Percentiles rank a stretch among this genome's conserved stretches.
These are phyloP conservation scores for Neostapfia colusana DNA, from an alignment of 176 grass and related monocot species.

Conservation along the genomic window DNA sequence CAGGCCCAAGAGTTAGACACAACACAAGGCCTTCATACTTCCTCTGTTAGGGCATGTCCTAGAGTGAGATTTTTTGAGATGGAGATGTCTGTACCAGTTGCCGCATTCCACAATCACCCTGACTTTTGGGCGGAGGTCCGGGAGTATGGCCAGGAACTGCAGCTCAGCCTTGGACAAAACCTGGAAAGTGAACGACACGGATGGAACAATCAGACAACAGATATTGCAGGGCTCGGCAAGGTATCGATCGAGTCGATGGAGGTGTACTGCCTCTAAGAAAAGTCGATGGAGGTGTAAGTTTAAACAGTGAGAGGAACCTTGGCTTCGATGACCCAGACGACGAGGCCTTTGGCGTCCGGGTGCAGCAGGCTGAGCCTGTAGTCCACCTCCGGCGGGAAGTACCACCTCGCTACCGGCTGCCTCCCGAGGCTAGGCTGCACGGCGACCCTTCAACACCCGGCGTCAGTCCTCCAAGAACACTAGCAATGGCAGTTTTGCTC, in stretches of 20 bases:
- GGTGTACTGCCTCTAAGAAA: too few species aligned
- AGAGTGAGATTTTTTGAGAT: background rate
- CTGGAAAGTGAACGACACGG: conserved; percentile 24
- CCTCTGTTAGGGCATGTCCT: background rate
- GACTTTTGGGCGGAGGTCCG: conserved; percentile 76
- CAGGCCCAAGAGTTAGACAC: background rate
- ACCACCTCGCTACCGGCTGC: conserved; percentile 89
- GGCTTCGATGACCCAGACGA: conserved; percentile 84
- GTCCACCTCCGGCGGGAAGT: conserved; percentile 94
- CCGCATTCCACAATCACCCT: conserved; percentile 74
- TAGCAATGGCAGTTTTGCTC: too few species aligned
- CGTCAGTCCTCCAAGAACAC: too few species aligned
- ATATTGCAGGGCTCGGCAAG: background rate
- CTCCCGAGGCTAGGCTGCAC: conserved; percentile 82
- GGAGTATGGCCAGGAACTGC: conserved; percentile 88
- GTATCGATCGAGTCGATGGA: too few species aligned
- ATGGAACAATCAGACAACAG: background rate
- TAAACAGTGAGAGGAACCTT: conserved; percentile 48
- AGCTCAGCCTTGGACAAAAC: conserved; percentile 90
- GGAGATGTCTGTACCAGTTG: conserved; percentile 54
- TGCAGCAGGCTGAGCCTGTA: conserved; percentile 84
- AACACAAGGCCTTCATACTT: background rate
- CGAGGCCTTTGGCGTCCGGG: conserved; percentile 84
- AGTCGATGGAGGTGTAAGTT: too few species aligned
- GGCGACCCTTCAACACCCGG: too few species aligned